phyloP scores from a whole-genome alignment of 306 rosid species.

The Citrullus mucosospermus region DNA sequence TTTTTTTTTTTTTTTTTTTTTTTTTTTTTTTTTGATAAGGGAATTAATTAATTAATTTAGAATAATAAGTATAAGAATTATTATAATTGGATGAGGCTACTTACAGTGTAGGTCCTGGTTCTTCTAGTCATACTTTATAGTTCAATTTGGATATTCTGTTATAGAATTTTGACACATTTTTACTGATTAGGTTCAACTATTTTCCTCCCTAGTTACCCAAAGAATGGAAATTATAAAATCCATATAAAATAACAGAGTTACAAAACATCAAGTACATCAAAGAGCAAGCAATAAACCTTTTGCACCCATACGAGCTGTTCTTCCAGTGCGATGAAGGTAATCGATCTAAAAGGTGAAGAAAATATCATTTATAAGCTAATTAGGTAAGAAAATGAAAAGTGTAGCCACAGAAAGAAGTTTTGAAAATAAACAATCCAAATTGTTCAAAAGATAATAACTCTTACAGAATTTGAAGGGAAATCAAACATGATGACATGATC shows the following conservation, averaged over 20 bases:
- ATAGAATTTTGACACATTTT: not conserved
- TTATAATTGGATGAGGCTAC: not conserved
- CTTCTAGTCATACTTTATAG: not conserved
- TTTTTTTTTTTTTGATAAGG: too few relatives aligned
- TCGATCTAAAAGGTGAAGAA: conserved; percentile 44
- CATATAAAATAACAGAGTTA: not conserved
- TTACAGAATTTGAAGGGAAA: conserved; percentile 78
- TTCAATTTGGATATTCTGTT: not conserved
- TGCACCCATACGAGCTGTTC: conserved; percentile 99
- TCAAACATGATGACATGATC: conserved; percentile 98
- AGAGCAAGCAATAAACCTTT: conserved; percentile 36
- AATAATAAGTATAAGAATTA: not conserved
- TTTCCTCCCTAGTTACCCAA: not conserved
- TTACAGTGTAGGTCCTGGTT: not conserved
- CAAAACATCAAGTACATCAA: not conserved
- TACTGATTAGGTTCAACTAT: not conserved
- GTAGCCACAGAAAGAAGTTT: not conserved
- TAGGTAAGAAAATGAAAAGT: not conserved
- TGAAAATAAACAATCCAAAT: not conserved
- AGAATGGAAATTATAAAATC: not conserved
- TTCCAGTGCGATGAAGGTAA: conserved; percentile 95
- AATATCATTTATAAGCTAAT: not conserved
- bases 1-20: not conserved
- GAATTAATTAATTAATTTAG: not conserved
- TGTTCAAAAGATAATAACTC: conserved; percentile 15